Percentiles rank a stretch among this genome's conserved stretches.
Conservation (phyloP, 176 grass and related monocot genomes). For the Zea mays region Zm-B73-REFERENCE-NAM-5.0 NC_050097.1:40270501-40271000, state of each 20-base stretch:
- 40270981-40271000: conserved; percentile 58
- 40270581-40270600: conserved; percentile 47
- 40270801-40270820: conserved; percentile 61
- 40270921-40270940: conserved; percentile 55
- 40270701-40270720: conserved; percentile 70
- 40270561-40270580: conserved; percentile 49
- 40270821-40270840: conserved; percentile 61
- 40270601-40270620: conserved; percentile 45
- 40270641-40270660: conserved; percentile 48
- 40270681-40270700: conserved; percentile 43
- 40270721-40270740: conserved; percentile 49
- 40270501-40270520: conserved; percentile 53
- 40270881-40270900: conserved; percentile 62
- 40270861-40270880: conserved; percentile 55
- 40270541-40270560: conserved; percentile 50
- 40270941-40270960: conserved; percentile 40
- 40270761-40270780: conserved; percentile 58
- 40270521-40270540: conserved; percentile 61
- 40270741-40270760: conserved; percentile 39
- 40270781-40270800: conserved; percentile 49
- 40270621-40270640: conserved; percentile 43
- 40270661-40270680: conserved; percentile 51
- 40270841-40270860: conserved; percentile 49
- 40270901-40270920: conserved; percentile 60
- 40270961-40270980: conserved; percentile 48